Base-by-base conservation (phyloP, 1,139 yeast species). In the Blastobotrys proliferans region DNA sequence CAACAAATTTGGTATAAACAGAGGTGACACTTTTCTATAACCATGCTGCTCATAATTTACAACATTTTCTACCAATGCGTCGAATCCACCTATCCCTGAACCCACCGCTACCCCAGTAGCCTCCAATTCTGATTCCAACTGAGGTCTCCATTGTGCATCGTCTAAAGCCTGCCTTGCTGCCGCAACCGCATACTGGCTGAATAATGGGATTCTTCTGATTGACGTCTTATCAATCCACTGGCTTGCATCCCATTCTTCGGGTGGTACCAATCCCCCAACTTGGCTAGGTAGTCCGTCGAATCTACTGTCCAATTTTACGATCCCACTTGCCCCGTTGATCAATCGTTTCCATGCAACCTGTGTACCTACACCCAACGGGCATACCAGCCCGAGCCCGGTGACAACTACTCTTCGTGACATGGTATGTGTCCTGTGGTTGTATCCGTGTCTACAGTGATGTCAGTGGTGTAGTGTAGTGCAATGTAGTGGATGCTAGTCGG, bases 71-170 rank as follows among this genome's bases (percentile, higher is more conserved):
- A 77, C 82, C 0, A 79, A 66, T 51, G 90, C 97, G 22, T 81
- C 82, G 43, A 92, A 73, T 2, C 95, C 85, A 0, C 97, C 98
- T 44, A 92, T 86, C 0, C 97, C 96, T 2, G 95, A 82, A 0
- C 98, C 98, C 3, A 92, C 77, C 22, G 92, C 83, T 5, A 87
- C 92, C 1, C 97, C 97, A 5, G 60, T 54, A 3, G 44, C 33
- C 3, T 51, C 50, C 38, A 71, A 72, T 2, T 68, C 60, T 24
- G 55, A 58, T 1, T 58, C 57, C 2, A 53, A 51, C 8, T 48
- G 43, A 0, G 79, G 76, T 10, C 51, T 48, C 74, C 77, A 76
- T 6, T 72, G 63, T 0, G 96, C 79, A 58, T 85, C 90, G 0
- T 57, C 56, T 11, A 92, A 59, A 0, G 97, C 97, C 61, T 86